Percentiles rank a stretch among this genome's conserved stretches.
Evolutionary conservation across 768 basidiomycete genomes (phyloP).

Genomic region (Rhodotorula kratochvilovae): DNA sequence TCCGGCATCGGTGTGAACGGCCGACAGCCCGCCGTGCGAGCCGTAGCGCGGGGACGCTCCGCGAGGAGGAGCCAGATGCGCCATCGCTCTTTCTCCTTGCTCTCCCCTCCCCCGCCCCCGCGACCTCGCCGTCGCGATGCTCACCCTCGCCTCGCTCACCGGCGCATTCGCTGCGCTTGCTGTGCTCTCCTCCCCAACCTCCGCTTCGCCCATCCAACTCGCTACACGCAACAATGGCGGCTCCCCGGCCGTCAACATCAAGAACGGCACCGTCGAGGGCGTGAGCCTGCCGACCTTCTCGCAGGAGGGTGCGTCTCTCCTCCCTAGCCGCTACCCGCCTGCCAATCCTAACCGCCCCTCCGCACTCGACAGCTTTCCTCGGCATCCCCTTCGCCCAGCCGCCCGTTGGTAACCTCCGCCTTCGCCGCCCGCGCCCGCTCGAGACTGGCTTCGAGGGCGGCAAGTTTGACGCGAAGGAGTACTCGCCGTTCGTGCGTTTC

Average conservation of each 20-base stretch:
- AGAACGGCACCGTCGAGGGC: slow-evolving; percentile 26
- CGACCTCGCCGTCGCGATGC: too few relatives aligned
- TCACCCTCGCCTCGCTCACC: background rate
- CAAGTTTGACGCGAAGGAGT: background rate
- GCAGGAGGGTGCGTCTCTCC: slow-evolving; percentile 10
- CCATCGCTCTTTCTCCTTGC: too few relatives aligned
- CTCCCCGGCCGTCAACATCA: background rate
- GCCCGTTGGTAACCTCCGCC: slow-evolving; percentile 58
- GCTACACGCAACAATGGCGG: background rate
- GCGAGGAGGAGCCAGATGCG: too few relatives aligned
- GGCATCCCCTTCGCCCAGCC: slow-evolving; percentile 62
- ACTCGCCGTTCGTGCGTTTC: slow-evolving; percentile 11
- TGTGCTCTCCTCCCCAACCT: background rate
- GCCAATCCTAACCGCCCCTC: background rate
- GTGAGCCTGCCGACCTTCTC: background rate
- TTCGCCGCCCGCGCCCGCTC: slow-evolving; percentile 57
- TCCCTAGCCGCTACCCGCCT: background rate
- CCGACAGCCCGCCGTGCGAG: too few relatives aligned
- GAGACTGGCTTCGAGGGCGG: slow-evolving; percentile 29
- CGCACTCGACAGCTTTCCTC: slow-evolving; percentile 55
- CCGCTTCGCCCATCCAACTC: background rate
- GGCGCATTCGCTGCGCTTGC: background rate
- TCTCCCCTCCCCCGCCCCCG: too few relatives aligned
- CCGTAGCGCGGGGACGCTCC: too few relatives aligned
- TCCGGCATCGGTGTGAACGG: too few relatives aligned